These are phyloP conservation scores for Aspergillus fumigatiaffinis DNA, from an alignment of 2,329 filamentous ascomycete genomes.

Conservation along the genomic window DNA sequence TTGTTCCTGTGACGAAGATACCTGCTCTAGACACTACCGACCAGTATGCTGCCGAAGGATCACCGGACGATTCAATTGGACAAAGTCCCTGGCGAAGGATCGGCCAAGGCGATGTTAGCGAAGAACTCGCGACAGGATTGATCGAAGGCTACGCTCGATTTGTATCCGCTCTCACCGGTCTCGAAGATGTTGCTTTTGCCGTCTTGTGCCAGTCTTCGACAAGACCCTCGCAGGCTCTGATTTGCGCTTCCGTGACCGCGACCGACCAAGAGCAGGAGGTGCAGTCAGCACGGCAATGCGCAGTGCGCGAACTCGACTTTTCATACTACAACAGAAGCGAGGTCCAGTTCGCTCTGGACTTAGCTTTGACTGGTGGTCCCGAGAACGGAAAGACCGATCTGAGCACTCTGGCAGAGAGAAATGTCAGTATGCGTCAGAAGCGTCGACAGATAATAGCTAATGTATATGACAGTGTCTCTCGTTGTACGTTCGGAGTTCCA, in stretches of 20 bases:
- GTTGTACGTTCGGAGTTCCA: slow-evolving; percentile 8
- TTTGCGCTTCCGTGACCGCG: slow-evolving; percentile 11
- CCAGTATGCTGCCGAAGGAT: slow-evolving; percentile 16
- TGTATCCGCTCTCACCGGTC: slow-evolving; percentile 20
- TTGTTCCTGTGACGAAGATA: slow-evolving; percentile 22
- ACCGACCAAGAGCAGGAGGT: not conserved
- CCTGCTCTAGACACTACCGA: slow-evolving; percentile 25
- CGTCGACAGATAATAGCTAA: not conserved
- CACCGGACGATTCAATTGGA: slow-evolving; percentile 1
- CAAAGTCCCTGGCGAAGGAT: slow-evolving; percentile 10
- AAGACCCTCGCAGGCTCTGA: slow-evolving; percentile 2
- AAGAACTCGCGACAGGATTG: slow-evolving; percentile 11
- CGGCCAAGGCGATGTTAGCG: slow-evolving; percentile 5
- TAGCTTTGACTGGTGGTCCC: slow-evolving; percentile 11
- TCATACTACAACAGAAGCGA: slow-evolving; percentile 12
- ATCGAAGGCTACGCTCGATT: slow-evolving; percentile 24
- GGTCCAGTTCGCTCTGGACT: slow-evolving; percentile 19
- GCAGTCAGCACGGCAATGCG: not conserved
- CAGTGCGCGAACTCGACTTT: slow-evolving; percentile 10
- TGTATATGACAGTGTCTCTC: not conserved
- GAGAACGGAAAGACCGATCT: slow-evolving; percentile 9
- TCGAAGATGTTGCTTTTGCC: slow-evolving; percentile 24
- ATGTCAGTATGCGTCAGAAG: not conserved
- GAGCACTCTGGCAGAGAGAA: not conserved
- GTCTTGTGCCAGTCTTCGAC: slow-evolving; percentile 7